Base-by-base conservation (phyloP, 1,284 basidiomycete genomes). In the Leccinum subfulvum region DNA sequence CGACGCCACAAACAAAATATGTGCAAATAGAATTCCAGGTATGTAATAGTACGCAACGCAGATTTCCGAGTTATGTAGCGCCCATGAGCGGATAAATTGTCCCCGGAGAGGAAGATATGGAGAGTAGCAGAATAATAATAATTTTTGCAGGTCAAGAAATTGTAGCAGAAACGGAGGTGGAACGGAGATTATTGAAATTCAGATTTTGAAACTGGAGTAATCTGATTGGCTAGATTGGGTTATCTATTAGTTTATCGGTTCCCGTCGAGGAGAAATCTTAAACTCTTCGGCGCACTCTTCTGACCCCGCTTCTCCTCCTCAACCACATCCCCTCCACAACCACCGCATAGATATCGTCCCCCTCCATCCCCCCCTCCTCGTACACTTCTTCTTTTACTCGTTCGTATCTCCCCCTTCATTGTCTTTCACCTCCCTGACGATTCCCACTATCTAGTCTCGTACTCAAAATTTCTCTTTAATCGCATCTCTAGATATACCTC, bases 231-330 rank as follows among this genome's bases (percentile, higher is more conserved):
- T 65, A 59, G 66, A 67, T 75, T 75, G 67, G 65, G 75, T 73
- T 74, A 77, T 76, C 73, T 76, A 69, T 74, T 75, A 69, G 69
- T 72, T 73, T 74, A 72, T 77, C 71, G 70, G 71, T 72, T 73
- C 71, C 71, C 72, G 67, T 74, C 68, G 59, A 71, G 62, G 65
- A 75, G 65, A 74, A 75, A 76, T 75, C 74, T 75, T 76, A 74
- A 73, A 75, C 68, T 65, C 71, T 68, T 69, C 68, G 68, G 21
- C 69, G 65, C 64, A 59, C 62, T 60, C 66, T 69, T 71, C 64
- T 73, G 63, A 64, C 66, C 64, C 68, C 68, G 64, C 69, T 63
- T 68, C 66, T 69, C 66, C 59, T 70, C 65, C 62, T 64, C 67
- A 58, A 54, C 63, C 62, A 66, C 33, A 56, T 58, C 57, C 47